Base-by-base conservation (phyloP, 1,284 basidiomycete genomes). In the Coniferiporia sulphurascens region DNA sequence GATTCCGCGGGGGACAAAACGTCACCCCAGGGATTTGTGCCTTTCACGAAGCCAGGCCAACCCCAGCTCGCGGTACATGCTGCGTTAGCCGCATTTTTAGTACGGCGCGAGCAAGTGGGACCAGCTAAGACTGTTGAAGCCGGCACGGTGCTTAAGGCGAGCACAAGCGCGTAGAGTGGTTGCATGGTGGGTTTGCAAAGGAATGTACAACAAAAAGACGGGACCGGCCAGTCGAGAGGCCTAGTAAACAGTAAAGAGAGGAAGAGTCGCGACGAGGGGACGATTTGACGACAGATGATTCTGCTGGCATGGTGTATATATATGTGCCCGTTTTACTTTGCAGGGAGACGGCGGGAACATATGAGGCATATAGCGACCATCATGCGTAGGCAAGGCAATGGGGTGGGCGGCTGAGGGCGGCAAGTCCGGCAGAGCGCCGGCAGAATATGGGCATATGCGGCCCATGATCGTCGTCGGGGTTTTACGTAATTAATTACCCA, bases 11-110 rank as follows among this genome's bases (percentile, higher is more conserved):
- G 59, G 10, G 45, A 49, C 41, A 61, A 41, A 43, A 68, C 66
- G 27, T 52, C 57, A 55, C 82, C 82, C 81, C 81, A 85, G 35
- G 73, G 75, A 66, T 83, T 76, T n/a, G 70, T 73, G 62, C 79
- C 78, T 76, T 83, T 81, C 55, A 74, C 69, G 32, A 65, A 67
- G 17, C 80, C 80, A 22, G 77, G 72, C 76, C 78, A 84, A 4
- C 82, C 83, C 78, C 79, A 81, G 62, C 72, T 76, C 43, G 67
- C 62, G 58, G 69, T 74, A 69, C 82, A 84, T 62, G 64, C 67
- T 35, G 71, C 58, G 49, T 74, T 69, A 22, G 67, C 63, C 21
- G 65, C 67, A 57, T 70, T 64, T 56, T 65, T 70, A 59, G 76
- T 65, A 61, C 76, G 76, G 60, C 70, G 73, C 36, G 78, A 73